These are phyloP conservation scores for Austropuccinia psidii DNA, from an alignment of 1,284 basidiomycete genomes.

Conservation along the genomic window DNA sequence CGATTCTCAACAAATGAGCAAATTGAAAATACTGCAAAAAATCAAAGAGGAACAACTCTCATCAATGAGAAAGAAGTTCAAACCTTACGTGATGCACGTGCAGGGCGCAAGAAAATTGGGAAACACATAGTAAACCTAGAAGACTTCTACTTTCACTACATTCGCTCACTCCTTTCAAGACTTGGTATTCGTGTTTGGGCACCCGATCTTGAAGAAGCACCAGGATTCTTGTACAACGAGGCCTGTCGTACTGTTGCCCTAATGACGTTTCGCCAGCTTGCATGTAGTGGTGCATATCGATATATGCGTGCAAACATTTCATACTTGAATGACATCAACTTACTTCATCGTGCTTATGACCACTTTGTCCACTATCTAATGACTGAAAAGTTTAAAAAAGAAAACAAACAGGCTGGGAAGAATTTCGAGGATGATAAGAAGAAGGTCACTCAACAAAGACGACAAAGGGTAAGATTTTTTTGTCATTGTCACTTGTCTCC, in stretches of 20 bases:
- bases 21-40: too few species aligned
- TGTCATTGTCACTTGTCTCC: too few species aligned
- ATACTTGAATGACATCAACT: background rate
- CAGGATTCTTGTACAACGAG: background rate
- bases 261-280: background rate
- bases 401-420: constrained; percentile 2
- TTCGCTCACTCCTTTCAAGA: background rate
- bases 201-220: background rate
- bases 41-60: too few species aligned
- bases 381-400: background rate
- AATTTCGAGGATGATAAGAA: background rate
- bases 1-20: too few species aligned
- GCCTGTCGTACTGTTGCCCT: background rate
- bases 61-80: too few species aligned
- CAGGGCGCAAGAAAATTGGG: background rate
- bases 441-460: background rate
- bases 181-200: constrained; percentile 1
- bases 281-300: background rate
- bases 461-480: background rate
- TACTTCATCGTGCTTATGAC: background rate
- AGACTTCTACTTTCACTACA: background rate
- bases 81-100: too few species aligned
- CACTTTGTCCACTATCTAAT: constrained; percentile 2
- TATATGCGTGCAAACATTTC: constrained; percentile 1
- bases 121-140: background rate